These are phyloP conservation scores for Larix kaempferi DNA, from an alignment of 75 land plant species.

Conservation along the genomic window DNA sequence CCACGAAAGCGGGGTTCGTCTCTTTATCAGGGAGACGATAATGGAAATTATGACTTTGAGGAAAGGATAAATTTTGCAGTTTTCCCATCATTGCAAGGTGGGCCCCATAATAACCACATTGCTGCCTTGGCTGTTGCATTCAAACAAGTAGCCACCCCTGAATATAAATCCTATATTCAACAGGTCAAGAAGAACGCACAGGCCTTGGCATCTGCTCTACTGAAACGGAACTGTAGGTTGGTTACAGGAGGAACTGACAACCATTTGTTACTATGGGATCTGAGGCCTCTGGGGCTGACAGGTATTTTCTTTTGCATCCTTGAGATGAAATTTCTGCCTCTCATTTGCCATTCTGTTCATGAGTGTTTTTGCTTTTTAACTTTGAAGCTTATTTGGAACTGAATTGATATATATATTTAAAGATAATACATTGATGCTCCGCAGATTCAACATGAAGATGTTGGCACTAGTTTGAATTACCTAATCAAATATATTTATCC, in stretches of 20 bases:
- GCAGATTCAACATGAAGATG: not conserved
- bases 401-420: not conserved
- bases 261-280: conserved; percentile 89
- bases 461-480: not conserved
- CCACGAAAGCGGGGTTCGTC: conserved; percentile 28
- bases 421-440: not conserved
- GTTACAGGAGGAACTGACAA: conserved; percentile 97
- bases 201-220: conserved; percentile 69
- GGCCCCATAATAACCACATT: conserved; percentile 94
- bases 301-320: conserved; percentile 25
- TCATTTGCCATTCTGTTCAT: not conserved
- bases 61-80: conserved; percentile 93
- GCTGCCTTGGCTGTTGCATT: conserved; percentile 91
- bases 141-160: conserved; percentile 77
- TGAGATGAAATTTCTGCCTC: not conserved
- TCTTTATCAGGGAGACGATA: conserved; percentile 32
- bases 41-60: conserved; percentile 68
- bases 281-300: conserved; percentile 66
- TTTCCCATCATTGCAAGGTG: conserved; percentile 91
- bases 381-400: not conserved
- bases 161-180: conserved; percentile 76
- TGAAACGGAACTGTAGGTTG: conserved; percentile 67
- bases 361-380: not conserved
- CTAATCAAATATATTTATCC: not conserved
- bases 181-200: conserved; percentile 95